Evolutionary conservation across 1,284 basidiomycete genomes (phyloP).

Genomic region (Ganoderma leucocontextum): DNA sequence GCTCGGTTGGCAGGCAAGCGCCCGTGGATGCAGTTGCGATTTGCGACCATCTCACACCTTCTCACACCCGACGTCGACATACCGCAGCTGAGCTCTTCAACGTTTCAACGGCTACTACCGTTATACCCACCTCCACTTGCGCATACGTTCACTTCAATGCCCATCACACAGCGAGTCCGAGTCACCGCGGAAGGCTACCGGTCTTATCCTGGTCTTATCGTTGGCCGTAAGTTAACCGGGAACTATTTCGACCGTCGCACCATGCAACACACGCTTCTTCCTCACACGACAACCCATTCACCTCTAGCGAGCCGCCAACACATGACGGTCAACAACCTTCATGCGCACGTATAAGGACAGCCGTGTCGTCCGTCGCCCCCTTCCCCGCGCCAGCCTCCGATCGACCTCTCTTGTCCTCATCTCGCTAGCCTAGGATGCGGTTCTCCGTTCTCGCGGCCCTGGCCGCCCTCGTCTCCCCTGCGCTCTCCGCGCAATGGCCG

Average conservation of each 20-base stretch:
- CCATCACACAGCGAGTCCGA: background rate
- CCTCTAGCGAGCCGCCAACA: background rate
- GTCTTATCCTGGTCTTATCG: too few species aligned
- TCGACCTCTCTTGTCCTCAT: background rate
- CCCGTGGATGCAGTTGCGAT: too few species aligned
- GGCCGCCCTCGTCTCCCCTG: background rate
- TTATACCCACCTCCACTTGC: background rate
- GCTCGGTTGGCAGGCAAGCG: too few species aligned
- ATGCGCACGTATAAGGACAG: background rate
- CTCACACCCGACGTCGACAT: too few species aligned
- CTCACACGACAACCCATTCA: background rate
- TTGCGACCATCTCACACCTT: too few species aligned
- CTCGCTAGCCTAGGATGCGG: conserved; percentile 1
- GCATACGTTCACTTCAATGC: background rate
- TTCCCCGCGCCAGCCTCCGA: too few species aligned
- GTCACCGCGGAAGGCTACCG: background rate
- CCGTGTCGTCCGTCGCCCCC: background rate
- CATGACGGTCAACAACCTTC: background rate
- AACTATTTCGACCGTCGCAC: conserved; percentile 11
- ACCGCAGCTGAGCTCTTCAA: too few species aligned
- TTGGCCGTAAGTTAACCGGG: background rate
- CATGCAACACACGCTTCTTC: conserved; percentile 17
- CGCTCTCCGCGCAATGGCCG: background rate
- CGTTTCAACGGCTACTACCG: too few species aligned
- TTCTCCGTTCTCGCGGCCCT: background rate